Percentiles rank a stretch among this genome's conserved stretches.
Evolutionary conservation across 2,329 filamentous ascomycete genomes (phyloP).

Genomic region (Penicillium sp.): DNA sequence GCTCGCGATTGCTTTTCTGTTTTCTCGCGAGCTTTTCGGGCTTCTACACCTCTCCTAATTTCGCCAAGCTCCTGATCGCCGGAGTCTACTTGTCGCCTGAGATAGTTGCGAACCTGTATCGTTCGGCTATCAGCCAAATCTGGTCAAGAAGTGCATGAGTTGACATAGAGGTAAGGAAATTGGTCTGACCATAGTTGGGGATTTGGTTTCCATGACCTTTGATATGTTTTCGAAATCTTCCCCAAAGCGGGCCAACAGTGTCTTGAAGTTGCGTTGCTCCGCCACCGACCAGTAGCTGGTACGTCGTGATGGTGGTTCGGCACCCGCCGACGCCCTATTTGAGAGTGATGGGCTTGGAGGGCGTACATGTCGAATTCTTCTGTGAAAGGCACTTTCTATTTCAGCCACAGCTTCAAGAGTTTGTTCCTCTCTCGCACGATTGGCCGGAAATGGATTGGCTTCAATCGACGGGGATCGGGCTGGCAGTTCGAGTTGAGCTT

Average conservation of each 20-base stretch:
- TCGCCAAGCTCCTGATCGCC: not conserved
- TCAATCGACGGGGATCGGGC: not conserved
- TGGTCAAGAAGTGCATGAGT: not conserved
- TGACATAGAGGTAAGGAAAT: not conserved
- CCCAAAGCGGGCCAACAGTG: not conserved
- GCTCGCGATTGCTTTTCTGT: conserved; percentile 48
- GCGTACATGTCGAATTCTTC: not conserved
- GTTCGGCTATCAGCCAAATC: not conserved
- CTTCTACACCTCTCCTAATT: not conserved
- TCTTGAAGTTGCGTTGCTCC: not conserved
- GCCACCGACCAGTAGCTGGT: not conserved
- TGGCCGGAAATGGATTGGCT: not conserved
- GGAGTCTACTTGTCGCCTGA: not conserved
- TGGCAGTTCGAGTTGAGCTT: not conserved
- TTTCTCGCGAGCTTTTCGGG: not conserved
- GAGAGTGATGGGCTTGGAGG: not conserved
- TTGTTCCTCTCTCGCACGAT: not conserved
- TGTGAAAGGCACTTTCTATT: not conserved
- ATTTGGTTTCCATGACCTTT: not conserved
- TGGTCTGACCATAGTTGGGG: not conserved
- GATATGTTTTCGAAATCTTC: not conserved
- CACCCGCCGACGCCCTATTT: not conserved
- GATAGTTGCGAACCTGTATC: not conserved
- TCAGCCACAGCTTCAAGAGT: too few species aligned
- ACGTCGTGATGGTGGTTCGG: not conserved